These are phyloP conservation scores for Xylariaceae sp. DNA, from an alignment of 2,329 filamentous ascomycete species.

Conservation along the genomic window DNA sequence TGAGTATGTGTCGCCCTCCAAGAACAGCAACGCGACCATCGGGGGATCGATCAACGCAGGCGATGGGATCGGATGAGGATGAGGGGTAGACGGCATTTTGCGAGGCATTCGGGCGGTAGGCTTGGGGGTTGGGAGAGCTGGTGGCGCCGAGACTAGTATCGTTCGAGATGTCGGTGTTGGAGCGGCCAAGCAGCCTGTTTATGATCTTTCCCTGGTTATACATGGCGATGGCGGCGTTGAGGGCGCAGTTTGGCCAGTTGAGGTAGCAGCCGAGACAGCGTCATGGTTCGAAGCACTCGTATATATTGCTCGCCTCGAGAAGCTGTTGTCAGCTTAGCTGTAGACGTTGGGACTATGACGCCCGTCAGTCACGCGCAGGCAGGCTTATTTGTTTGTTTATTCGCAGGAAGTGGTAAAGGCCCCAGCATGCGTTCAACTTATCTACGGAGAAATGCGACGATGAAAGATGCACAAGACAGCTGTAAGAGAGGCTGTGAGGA, in stretches of 20 bases:
- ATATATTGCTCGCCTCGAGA: not conserved
- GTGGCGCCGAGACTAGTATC: slow-evolving; percentile 54
- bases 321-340: not conserved
- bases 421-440: not conserved
- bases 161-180: slow-evolving; percentile 54
- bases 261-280: slow-evolving; percentile 30
- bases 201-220: slow-evolving; percentile 64
- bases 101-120: slow-evolving; percentile 60
- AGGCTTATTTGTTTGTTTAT: not conserved
- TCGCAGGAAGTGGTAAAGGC: not conserved
- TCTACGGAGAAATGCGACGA: slow-evolving; percentile 2
- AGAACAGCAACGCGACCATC: slow-evolving; percentile 64
- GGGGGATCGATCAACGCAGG: slow-evolving; percentile 64
- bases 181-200: slow-evolving; percentile 66
- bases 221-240: slow-evolving; percentile 46
- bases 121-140: slow-evolving; percentile 51
- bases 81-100: slow-evolving; percentile 62
- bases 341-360: too few relatives aligned
- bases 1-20: slow-evolving; percentile 66
- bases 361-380: not conserved
- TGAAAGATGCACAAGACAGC: slow-evolving; percentile 7
- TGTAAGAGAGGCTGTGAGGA: too few relatives aligned
- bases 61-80: slow-evolving; percentile 59
- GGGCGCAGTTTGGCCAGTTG: slow-evolving; percentile 37
- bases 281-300: slow-evolving; percentile 33